phyloP scores from a whole-genome alignment of 2,329 filamentous ascomycete genomes.

The Onygenales sp. region DNA sequence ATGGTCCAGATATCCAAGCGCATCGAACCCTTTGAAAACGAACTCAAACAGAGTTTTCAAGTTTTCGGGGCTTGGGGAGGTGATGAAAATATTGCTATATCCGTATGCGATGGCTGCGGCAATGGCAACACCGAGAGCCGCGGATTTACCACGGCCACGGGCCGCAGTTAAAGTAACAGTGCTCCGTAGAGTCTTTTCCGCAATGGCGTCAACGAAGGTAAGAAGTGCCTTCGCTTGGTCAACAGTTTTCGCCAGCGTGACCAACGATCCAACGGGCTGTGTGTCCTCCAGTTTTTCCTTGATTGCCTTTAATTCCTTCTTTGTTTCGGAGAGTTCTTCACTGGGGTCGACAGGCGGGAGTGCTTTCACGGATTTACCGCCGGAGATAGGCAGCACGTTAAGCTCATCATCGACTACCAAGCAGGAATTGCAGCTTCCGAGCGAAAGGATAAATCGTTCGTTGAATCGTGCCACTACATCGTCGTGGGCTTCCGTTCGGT shows the following conservation, averaged over 20 bases:
- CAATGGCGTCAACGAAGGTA: constrained; percentile 91
- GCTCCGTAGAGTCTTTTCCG: constrained; percentile 87
- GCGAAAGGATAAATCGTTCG: constrained; percentile 88
- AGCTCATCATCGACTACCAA: constrained; percentile 95
- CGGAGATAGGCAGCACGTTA: constrained; percentile 93
- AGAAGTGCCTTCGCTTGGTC: constrained; percentile 96
- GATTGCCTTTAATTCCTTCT: constrained; percentile 69
- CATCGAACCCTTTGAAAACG: constrained; percentile 95
- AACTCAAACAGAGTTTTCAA: constrained; percentile 98
- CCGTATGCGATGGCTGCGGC: constrained; percentile 91
- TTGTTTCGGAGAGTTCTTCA: constrained; percentile 59
- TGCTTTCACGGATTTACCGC: constrained; percentile 78
- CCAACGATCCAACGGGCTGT: constrained; percentile 73
- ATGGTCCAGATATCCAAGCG: constrained; percentile 86
- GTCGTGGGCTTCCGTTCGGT: constrained; percentile 89
- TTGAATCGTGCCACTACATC: constrained; percentile 96
- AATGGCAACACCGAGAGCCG: constrained; percentile 86
- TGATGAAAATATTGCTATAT: constrained; percentile 99
- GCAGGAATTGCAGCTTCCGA: constrained; percentile 91
- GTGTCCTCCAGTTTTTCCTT: constrained; percentile 81
- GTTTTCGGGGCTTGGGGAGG: constrained; percentile 93
- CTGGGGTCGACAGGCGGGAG: constrained; percentile 68
- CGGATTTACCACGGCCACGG: constrained; percentile 93
- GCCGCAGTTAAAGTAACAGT: constrained; percentile 90
- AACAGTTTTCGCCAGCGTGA: constrained; percentile 77